phyloP scores from a whole-genome alignment of 768 basidiomycete species.

The Pisolithus marmoratus region DNA sequence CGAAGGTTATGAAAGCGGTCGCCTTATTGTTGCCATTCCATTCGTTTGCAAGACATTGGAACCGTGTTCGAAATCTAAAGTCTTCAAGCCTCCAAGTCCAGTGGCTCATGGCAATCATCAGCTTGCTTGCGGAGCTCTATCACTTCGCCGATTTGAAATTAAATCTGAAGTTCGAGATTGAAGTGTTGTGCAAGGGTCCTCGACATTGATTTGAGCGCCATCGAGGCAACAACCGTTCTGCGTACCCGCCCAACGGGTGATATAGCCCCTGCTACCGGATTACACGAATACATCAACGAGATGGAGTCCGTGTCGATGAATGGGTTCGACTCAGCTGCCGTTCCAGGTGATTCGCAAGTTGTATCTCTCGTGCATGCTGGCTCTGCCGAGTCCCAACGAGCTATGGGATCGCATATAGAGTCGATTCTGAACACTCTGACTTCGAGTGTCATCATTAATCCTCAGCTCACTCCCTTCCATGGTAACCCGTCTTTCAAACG shows the following conservation, averaged over 20 bases:
- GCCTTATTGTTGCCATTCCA: constrained; percentile 90
- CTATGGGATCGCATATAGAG: constrained; percentile 75
- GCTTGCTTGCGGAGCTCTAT: constrained; percentile 91
- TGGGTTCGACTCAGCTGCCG: constrained; percentile 52
- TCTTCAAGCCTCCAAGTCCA: constrained; percentile 97
- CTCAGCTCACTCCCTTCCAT: constrained; percentile 69
- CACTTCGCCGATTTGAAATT: constrained; percentile 94
- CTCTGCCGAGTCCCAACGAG: constrained; percentile 60
- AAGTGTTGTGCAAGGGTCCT: constrained; percentile 92
- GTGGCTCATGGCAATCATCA: constrained; percentile 95
- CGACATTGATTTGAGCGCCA: constrained; percentile 76
- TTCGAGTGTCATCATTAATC: constrained; percentile 69
- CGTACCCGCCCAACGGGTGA: constrained; percentile 70
- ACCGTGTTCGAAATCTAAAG: constrained; percentile 80
- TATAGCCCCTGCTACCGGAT: constrained; percentile 40
- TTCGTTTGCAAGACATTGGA: constrained; percentile 98
- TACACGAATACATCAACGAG: constrained; percentile 77
- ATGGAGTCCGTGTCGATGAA: constrained; percentile 76
- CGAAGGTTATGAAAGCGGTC: constrained; percentile 89
- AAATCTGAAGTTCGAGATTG: constrained; percentile 98
- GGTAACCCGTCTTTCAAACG: constrained; percentile 83
- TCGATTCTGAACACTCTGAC: constrained; percentile 67
- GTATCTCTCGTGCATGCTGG: constrained; percentile 55
- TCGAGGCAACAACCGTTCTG: constrained; percentile 80
- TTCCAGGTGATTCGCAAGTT: constrained; percentile 53